Evolutionary conservation across 176 grass and related monocot genomes (phyloP).

Genomic region (Otatea glauca): DNA sequence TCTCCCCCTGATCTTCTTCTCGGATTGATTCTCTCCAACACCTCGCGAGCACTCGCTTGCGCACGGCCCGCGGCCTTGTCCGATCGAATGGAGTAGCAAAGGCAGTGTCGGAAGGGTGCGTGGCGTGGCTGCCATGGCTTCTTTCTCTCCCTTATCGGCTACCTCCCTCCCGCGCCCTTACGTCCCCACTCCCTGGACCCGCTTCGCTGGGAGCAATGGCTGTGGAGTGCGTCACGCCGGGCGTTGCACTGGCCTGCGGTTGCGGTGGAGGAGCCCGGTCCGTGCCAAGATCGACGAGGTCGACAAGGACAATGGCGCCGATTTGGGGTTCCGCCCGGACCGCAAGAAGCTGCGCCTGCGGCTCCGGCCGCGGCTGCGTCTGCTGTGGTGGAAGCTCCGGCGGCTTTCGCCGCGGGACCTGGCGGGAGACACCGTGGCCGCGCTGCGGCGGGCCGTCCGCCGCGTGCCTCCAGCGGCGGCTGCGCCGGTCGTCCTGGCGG

Average conservation of each 20-base stretch:
- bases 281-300: slow-evolving; percentile 47
- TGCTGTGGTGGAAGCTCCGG: slow-evolving; percentile 49
- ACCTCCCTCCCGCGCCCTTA: slow-evolving; percentile 30
- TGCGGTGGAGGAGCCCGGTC: slow-evolving; percentile 41
- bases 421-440: slow-evolving; percentile 33
- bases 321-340: slow-evolving; percentile 43
- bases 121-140: slow-evolving; percentile 36
- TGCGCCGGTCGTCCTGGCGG: slow-evolving; percentile 50
- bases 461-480: slow-evolving; percentile 41
- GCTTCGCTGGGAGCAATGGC: slow-evolving; percentile 24
- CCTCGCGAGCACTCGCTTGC: slow-evolving; percentile 2
- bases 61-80: slow-evolving; percentile 20
- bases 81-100: slow-evolving; percentile 35
- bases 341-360: slow-evolving; percentile 48
- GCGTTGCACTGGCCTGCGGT: background rate
- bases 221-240: background rate
- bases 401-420: slow-evolving; percentile 50
- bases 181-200: slow-evolving; percentile 8
- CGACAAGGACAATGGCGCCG: slow-evolving; percentile 47
- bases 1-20: no score
- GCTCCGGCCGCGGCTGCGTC: slow-evolving; percentile 43
- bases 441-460: slow-evolving; percentile 41
- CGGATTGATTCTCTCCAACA: slow-evolving; percentile 39
- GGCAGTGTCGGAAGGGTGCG: background rate
- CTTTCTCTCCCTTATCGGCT: slow-evolving; percentile 41